A percentile compares a stretch with the other conserved stretches of the same genome.
Evolutionary conservation across 2,329 filamentous ascomycete species (phyloP).

Genomic region (Colletotrichum ledebouriae): DNA sequence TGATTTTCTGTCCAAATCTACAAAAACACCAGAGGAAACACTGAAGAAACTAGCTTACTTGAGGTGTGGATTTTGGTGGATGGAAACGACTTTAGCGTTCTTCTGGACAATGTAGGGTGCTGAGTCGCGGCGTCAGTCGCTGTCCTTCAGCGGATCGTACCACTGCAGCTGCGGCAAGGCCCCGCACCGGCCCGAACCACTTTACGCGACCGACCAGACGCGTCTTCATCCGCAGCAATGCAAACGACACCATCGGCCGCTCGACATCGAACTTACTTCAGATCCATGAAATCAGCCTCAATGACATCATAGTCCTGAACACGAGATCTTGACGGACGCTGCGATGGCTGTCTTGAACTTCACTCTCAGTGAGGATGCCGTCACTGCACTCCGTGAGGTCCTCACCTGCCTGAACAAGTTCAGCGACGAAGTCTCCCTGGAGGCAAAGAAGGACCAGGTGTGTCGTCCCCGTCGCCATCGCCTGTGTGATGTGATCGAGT

Average conservation of each 20-base stretch:
- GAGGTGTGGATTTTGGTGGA: too few relatives aligned
- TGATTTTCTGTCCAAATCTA: too few relatives aligned
- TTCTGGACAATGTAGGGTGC: too few relatives aligned
- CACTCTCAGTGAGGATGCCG: slow-evolving; percentile 79
- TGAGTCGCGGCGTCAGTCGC: too few relatives aligned
- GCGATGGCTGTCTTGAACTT: slow-evolving; percentile 77
- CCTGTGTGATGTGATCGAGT: background rate
- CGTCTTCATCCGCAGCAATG: background rate
- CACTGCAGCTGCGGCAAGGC: background rate
- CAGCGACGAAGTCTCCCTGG: slow-evolving; percentile 82
- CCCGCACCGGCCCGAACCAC: slow-evolving; percentile 17
- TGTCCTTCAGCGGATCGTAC: too few relatives aligned
- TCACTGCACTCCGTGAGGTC: slow-evolving; percentile 78
- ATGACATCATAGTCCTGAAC: slow-evolving; percentile 51
- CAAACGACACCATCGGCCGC: background rate
- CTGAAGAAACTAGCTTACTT: too few relatives aligned
- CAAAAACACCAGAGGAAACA: too few relatives aligned
- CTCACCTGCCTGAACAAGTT: slow-evolving; percentile 83
- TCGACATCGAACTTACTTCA: background rate
- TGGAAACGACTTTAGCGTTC: too few relatives aligned
- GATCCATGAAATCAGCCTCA: slow-evolving; percentile 52
- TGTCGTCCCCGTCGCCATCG: slow-evolving; percentile 40
- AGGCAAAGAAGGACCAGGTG: slow-evolving; percentile 78
- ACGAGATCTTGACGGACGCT: background rate
- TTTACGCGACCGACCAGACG: slow-evolving; percentile 23